Conservation (phyloP, 805 yeast species). For the Pichia rugopelliculosa region DNA sequence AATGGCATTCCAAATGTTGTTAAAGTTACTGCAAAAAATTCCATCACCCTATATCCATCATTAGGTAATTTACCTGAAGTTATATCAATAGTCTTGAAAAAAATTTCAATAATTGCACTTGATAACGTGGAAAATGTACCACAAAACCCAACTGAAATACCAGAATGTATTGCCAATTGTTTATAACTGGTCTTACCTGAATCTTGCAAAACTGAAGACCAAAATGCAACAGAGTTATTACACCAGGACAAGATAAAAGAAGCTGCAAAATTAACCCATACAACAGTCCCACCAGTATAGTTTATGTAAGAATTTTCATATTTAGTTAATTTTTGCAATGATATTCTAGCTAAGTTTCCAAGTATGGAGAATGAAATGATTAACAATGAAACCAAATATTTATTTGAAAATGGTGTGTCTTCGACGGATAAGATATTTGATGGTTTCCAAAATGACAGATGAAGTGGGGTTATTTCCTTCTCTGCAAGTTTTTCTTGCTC, state of each 20-base stretch:
- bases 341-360: slow-evolving; percentile 13
- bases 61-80: slow-evolving; percentile 38
- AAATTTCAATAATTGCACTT: slow-evolving; percentile 49
- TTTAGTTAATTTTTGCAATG: slow-evolving; percentile 12
- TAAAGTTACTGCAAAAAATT: slow-evolving; percentile 55
- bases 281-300: slow-evolving; percentile 27
- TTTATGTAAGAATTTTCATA: slow-evolving; percentile 15
- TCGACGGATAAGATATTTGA: slow-evolving; percentile 12
- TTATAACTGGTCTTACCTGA: slow-evolving; percentile 27
- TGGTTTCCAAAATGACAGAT: slow-evolving; percentile 15
- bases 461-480: slow-evolving; percentile 10
- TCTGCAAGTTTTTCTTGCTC: slow-evolving; percentile 10
- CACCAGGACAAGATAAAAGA: slow-evolving; percentile 59
- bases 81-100: slow-evolving; percentile 39
- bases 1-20: slow-evolving; percentile 56
- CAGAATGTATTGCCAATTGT: slow-evolving; percentile 43
- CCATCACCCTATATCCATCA: slow-evolving; percentile 75
- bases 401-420: slow-evolving; percentile 15
- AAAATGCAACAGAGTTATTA: slow-evolving; percentile 12
- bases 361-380: slow-evolving; percentile 12
- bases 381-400: slow-evolving; percentile 7
- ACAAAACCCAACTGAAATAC: slow-evolving; percentile 73
- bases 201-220: slow-evolving; percentile 9
- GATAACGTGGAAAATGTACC: slow-evolving; percentile 81
- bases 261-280: slow-evolving; percentile 76